These are phyloP conservation scores for Pyrenochaeta sp. DNA, from an alignment of 2,329 filamentous ascomycete genomes.

Conservation along the genomic window DNA sequence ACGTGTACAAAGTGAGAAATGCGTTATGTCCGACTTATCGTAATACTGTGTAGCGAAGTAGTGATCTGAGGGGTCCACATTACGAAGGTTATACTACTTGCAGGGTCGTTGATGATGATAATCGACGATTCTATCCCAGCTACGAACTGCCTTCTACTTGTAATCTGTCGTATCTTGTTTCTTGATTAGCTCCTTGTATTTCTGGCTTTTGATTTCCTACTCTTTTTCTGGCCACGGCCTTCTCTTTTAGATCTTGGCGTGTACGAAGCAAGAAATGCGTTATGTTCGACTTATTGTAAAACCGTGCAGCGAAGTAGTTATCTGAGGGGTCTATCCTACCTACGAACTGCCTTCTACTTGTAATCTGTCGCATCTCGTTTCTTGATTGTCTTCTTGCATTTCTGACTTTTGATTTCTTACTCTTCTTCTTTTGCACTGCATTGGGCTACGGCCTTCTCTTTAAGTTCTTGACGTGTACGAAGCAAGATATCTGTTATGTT, in stretches of 20 bases:
- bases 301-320: no score
- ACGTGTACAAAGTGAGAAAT: no score
- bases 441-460: conserved; percentile 34
- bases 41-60: no score
- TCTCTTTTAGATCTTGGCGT: conserved; percentile 43
- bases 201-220: conserved; percentile 40
- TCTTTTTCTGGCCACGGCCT: conserved; percentile 45
- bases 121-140: conserved; percentile 5
- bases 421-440: conserved; percentile 50
- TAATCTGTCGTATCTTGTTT: conserved; percentile 42
- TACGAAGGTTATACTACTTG: conserved; percentile 53
- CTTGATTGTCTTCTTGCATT: conserved; percentile 6
- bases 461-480: conserved; percentile 45
- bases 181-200: conserved; percentile 6
- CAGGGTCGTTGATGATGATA: conserved; percentile 45
- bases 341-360: conserved; percentile 39
- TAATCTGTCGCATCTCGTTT: conserved; percentile 42
- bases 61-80: no score
- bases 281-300: conserved; percentile 47
- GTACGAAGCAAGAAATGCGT: conserved; percentile 37
- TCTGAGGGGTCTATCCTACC: no score
- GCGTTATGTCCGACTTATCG: no score
- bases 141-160: conserved; percentile 39
- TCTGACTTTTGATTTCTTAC: conserved; percentile 40
- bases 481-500: conserved; percentile 29